phyloP scores from a whole-genome alignment of 331 rosid species.

The Rhamnella rubrinervis region DNA sequence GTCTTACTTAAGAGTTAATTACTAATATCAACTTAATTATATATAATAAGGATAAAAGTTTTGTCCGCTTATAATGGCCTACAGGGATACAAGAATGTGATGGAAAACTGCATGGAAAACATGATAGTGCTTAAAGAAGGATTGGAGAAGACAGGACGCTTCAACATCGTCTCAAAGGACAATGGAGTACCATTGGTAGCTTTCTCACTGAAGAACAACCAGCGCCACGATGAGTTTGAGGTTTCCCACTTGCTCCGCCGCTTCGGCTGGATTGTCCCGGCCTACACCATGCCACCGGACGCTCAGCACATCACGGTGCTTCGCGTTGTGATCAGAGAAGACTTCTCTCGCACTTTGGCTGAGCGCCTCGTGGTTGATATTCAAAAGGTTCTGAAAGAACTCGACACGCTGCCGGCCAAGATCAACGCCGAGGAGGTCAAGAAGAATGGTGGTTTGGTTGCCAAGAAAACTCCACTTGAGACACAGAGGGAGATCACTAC shows the following conservation, averaged over 20 bases:
- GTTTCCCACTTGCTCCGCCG: constrained; percentile 65
- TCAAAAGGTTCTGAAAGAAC: constrained; percentile 60
- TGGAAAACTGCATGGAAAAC: constrained; percentile 88
- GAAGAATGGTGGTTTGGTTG: background rate
- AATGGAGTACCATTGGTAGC: constrained; percentile 83
- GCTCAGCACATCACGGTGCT: constrained; percentile 74
- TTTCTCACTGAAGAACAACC: constrained; percentile 61
- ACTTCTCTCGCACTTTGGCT: constrained; percentile 74
- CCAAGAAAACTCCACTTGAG: constrained; percentile 29
- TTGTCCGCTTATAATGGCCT: background rate
- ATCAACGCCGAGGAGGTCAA: constrained; percentile 15
- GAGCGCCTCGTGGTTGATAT: constrained; percentile 73
- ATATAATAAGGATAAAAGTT: background rate
- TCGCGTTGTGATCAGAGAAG: constrained; percentile 78
- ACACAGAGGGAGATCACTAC: constrained; percentile 66
- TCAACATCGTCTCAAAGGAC: constrained; percentile 68
- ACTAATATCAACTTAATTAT: background rate
- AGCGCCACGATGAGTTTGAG: constrained; percentile 60
- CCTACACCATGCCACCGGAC: constrained; percentile 85
- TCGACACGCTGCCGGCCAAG: constrained; percentile 55
- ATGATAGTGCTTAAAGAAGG: constrained; percentile 75
- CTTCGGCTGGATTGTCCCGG: constrained; percentile 87
- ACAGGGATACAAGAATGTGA: constrained; percentile 71
- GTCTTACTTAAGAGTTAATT: too few species aligned
- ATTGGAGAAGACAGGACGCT: constrained; percentile 58